Conservation (phyloP, 1,284 basidiomycete species). For the Puccinia horiana region DNA sequence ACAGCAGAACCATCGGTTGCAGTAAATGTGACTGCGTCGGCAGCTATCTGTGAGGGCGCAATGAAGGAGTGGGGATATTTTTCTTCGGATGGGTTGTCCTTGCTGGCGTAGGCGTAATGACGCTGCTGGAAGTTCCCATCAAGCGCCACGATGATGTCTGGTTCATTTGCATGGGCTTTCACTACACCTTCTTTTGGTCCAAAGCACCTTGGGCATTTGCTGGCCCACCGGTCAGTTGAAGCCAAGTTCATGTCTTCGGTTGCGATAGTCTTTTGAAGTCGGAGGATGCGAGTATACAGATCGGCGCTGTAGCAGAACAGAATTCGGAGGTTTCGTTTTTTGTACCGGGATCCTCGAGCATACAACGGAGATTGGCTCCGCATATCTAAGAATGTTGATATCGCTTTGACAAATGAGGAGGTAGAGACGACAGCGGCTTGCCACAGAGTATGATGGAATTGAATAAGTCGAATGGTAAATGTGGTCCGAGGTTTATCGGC, state of each 20-base stretch:
- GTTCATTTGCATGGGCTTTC: neutral
- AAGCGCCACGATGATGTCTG: neutral
- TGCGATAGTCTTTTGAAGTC: neutral
- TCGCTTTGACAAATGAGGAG: neutral
- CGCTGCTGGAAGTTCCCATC: conserved; percentile 9
- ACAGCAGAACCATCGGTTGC: neutral
- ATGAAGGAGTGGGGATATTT: neutral
- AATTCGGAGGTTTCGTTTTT: neutral
- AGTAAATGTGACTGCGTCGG: neutral
- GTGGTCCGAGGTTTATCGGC: neutral
- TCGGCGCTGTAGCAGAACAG: neutral
- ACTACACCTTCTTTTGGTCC: neutral
- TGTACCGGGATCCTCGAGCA: neutral
- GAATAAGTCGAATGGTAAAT: neutral
- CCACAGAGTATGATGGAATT: conserved; percentile 37
- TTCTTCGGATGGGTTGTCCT: neutral
- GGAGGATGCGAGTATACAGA: neutral
- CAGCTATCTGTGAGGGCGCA: neutral
- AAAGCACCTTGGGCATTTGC: conserved; percentile 20
- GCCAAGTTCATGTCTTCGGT: neutral
- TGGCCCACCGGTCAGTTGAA: neutral
- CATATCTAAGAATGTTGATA: neutral
- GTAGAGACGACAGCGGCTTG: neutral
- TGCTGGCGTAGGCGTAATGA: neutral
- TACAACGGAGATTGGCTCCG: neutral